Evolutionary conservation across 495 filamentous ascomycete genomes (phyloP).

Genomic region (Daldinia concentrica): DNA sequence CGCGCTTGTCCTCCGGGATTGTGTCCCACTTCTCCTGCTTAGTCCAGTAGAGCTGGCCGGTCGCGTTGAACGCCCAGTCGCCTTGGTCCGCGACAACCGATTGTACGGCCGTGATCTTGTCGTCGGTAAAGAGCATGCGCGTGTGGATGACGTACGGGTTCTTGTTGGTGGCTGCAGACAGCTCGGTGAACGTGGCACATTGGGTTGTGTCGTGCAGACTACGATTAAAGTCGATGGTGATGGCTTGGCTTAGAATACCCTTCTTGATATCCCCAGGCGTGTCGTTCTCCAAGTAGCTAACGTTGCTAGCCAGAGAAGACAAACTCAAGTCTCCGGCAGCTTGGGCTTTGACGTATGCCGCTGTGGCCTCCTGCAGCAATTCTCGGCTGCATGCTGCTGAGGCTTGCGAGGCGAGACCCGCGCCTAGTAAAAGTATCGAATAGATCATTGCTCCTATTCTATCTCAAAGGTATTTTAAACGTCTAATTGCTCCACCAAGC

Average conservation of each 20-base stretch:
- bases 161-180: conserved; percentile 47
- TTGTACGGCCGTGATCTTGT: conserved; percentile 48
- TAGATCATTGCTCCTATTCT: conserved; percentile 27
- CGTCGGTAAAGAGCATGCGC: conserved; percentile 46
- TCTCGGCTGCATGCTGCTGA: conserved; percentile 40
- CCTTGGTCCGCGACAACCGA: conserved; percentile 50
- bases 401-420: conserved; percentile 33
- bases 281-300: conserved; percentile 48
- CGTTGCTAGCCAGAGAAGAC: conserved; percentile 26
- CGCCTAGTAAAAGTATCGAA: conserved; percentile 18
- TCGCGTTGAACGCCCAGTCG: conserved; percentile 54
- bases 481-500: neutral
- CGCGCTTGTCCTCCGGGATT: conserved; percentile 50
- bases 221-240: conserved; percentile 53
- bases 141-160: conserved; percentile 54
- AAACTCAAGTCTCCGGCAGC: conserved; percentile 28
- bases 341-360: conserved; percentile 42
- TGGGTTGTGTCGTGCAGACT: conserved; percentile 51
- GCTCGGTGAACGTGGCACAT: conserved; percentile 55
- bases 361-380: conserved; percentile 35
- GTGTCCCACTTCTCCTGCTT: conserved; percentile 52
- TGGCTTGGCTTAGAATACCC: conserved; percentile 47
- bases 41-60: conserved; percentile 48
- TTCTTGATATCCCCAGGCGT: conserved; percentile 33
- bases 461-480: neutral